These are phyloP conservation scores for Xylaria arbuscula DNA, from an alignment of 2,329 filamentous ascomycete genomes.

Conservation along the genomic window DNA sequence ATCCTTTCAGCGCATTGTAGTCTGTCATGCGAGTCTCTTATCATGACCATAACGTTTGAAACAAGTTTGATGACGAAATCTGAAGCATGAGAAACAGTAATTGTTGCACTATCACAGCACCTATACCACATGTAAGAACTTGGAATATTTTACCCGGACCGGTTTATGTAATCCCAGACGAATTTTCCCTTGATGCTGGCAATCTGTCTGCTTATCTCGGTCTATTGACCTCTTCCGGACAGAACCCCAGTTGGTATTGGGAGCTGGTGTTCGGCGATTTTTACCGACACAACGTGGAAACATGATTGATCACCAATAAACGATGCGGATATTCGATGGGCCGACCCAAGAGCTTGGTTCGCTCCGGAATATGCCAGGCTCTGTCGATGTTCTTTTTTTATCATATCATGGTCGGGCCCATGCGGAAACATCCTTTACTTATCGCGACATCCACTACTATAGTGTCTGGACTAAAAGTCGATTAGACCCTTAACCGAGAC, in stretches of 20 bases:
- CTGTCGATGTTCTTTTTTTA: neutral
- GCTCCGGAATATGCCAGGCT: conserved; percentile 2
- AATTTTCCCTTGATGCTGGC: neutral
- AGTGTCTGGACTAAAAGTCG: neutral
- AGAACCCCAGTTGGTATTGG: neutral
- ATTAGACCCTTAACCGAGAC: neutral
- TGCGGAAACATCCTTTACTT: neutral
- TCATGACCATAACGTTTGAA: neutral
- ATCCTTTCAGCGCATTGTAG: neutral
- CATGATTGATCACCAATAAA: conserved; percentile 10
- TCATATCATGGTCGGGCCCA: conserved; percentile 8
- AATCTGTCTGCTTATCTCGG: conserved; percentile 8
- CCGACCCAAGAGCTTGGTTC: conserved; percentile 31
- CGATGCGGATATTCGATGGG: conserved; percentile 17
- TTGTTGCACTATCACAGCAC: neutral
- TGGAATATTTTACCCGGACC: conserved; percentile 10
- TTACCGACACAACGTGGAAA: conserved; percentile 1
- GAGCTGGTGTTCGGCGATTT: conserved; percentile 6
- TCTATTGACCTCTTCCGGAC: neutral
- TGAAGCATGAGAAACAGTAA: conserved; percentile 3
- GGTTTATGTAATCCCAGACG: neutral
- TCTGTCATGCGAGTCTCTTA: neutral
- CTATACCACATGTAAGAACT: neutral
- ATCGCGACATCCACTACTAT: neutral
- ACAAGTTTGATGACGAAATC: conserved; percentile 15